Conservation (phyloP, 345 rosid species). For the Pugionium cornutum region DNA sequence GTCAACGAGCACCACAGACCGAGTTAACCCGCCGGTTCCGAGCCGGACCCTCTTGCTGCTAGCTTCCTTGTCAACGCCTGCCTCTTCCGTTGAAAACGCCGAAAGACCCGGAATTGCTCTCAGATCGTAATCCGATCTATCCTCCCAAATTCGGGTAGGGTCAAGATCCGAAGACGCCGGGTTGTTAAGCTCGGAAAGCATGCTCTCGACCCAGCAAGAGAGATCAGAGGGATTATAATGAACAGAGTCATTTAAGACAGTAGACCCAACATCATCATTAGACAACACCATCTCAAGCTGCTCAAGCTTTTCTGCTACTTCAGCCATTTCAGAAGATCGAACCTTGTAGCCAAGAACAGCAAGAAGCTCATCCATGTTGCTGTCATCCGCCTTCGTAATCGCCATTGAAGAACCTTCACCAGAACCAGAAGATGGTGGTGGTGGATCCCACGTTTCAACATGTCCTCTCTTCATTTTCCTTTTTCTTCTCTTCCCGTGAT, state of each 20-base stretch:
- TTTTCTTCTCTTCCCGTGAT: too few relatives aligned
- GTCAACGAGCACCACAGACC: conserved; percentile 61
- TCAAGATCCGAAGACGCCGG: conserved; percentile 34
- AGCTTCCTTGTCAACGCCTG: too few relatives aligned
- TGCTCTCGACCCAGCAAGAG: conserved; percentile 61
- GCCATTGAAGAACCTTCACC: too few relatives aligned
- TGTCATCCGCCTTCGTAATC: too few relatives aligned
- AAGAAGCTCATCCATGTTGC: conserved; percentile 72
- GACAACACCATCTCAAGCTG: conserved; percentile 78
- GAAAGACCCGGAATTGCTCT: conserved; percentile 40
- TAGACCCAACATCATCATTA: conserved; percentile 55
- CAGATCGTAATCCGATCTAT: conserved; percentile 36
- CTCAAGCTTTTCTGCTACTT: conserved; percentile 81
- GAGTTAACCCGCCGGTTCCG: conserved; percentile 39
- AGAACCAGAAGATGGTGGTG: too few relatives aligned
- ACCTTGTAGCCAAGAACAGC: conserved; percentile 41
- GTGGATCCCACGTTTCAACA: too few relatives aligned
- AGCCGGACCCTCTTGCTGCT: conserved; percentile 46
- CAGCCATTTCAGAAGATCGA: conserved; percentile 71
- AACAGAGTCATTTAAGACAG: conserved; percentile 55
- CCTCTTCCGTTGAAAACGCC: too few relatives aligned
- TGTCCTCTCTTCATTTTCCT: too few relatives aligned
- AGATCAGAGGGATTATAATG: conserved; percentile 87
- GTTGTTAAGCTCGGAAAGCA: conserved; percentile 62
- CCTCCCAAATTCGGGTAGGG: conserved; percentile 18